Evolutionary conservation across 78 protist genomes (phyloP), one percentile per base, ranked within the genome.

Genomic region (Polysphondylium violaceum): DNA sequence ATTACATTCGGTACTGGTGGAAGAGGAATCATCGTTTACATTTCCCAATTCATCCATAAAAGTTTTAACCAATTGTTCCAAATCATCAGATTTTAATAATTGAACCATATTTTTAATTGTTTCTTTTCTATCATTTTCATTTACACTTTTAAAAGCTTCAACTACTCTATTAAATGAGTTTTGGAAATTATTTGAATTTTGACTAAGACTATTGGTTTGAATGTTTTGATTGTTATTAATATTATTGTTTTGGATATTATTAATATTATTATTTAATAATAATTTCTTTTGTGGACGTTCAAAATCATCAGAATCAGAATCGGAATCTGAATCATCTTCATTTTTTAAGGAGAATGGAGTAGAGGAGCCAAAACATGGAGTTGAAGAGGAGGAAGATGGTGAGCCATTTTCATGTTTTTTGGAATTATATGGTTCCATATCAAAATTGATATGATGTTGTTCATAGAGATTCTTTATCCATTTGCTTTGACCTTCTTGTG

Each of bases 381-480:
- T 72, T 4, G 78, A 72, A 6, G 78, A 27, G 21, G 23, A n/a
- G 14, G 63, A 72, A 4, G 7, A 17, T 56, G 63, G 63, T 19
- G 78, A 65, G 8, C 40, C 51, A 38, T 65, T 51, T 41, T 16
- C 29, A 72, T 47, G 47, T 7, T 43, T 36, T n/a, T 68, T 68
- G 0, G 64, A 14, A 50, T 47, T 41, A 51, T 72, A 72, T 1
- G 78, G 78, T 16, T 50, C 63, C 78, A 72, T 65, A 44, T 81
- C 89, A 31, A 64, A 81, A 21, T 63, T 51, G 9, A 64, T 55
- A 36, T 29, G 35, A 55, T 81, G 89, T 68, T 68, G 89, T 16
- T 41, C 68, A 55, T 67, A 81, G 14, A 81, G 65, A 41, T 68
- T 81, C 44, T 68, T 81, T 2, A 81, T 81, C 89, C 89, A 81